A percentile compares a stretch with the other conserved stretches of the same genome.
Evolutionary conservation across 2,329 filamentous ascomycete genomes (phyloP).

Genomic region (Neofusicoccum laricinum): DNA sequence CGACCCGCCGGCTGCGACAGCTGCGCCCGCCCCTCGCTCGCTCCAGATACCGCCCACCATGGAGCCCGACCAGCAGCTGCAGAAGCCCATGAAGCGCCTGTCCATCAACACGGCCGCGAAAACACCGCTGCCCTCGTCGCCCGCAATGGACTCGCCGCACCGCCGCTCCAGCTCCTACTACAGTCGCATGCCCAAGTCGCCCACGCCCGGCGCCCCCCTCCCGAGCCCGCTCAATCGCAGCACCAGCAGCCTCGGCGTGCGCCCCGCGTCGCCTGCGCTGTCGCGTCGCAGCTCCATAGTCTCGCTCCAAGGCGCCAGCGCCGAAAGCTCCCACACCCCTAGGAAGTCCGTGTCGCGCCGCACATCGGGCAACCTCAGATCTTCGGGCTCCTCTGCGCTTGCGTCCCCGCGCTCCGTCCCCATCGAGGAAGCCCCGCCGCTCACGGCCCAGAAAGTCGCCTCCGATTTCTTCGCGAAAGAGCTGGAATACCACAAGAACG

Average conservation of each 20-base stretch:
- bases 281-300: conserved; percentile 19
- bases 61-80: conserved; percentile 32
- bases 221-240: conserved; percentile 40
- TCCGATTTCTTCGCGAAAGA: conserved; percentile 68
- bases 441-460: conserved; percentile 60
- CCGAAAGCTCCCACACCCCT: conserved; percentile 29
- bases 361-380: conserved; percentile 41
- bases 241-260: conserved; percentile 41
- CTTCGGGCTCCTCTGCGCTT: conserved; percentile 32
- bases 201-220: conserved; percentile 18
- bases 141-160: conserved; percentile 26
- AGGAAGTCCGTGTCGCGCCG: conserved; percentile 38
- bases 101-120: conserved; percentile 34
- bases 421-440: conserved; percentile 37
- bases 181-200: conserved; percentile 26
- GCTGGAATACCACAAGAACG: conserved; percentile 53
- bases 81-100: conserved; percentile 34
- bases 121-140: conserved; percentile 30
- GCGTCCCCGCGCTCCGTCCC: conserved; percentile 36
- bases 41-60: conserved; percentile 30
- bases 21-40: conserved; percentile 6
- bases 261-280: conserved; percentile 41
- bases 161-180: conserved; percentile 20
- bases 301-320: not conserved
- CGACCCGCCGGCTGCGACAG: not conserved